Base-by-base conservation (phyloP, 2,329 filamentous ascomycete genomes). In the Fusarium sp. region DNA sequence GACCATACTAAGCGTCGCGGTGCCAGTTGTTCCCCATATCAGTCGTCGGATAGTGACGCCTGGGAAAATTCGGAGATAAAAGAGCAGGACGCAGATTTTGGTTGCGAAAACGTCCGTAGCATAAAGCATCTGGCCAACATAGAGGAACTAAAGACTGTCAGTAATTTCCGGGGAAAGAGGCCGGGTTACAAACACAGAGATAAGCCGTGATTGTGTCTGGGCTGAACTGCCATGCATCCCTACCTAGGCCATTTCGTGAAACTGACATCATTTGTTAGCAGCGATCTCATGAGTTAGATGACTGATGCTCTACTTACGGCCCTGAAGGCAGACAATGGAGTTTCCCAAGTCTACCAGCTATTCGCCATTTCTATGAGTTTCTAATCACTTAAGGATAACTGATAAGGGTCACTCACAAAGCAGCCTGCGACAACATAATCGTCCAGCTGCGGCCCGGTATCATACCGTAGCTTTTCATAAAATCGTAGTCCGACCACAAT, bases 61-160 rank as follows among this genome's bases (percentile, higher is more conserved):
- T 4, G 49, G 60, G 17, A 65, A 64, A 14, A 64, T 59, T n/a
- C 62, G 60, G 10, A 65, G 60, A 21, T 53, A 65, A 15, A 65
- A 60, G 1, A 59, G 48, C 1, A 58, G n/a, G 10, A 65, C 47
- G 4, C 49, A 49, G 9, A 64, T 45, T 6, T 65, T 65, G 17
- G 53, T 48, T 1, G 32, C 19, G 1, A 62, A 60, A 0, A 60
- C 36, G 0, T 64, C 54, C 2, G 60, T 40, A 9, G 62, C 61
- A 15, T 65, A 64, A 4, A 65, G 9, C 5, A 34, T 40, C 11
- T 63, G 58, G 7, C 53, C 38, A 1, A 51, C 19, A 28, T 55
- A 65, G 19, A 65, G 45, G 5, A 26, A 55, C 38, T 58, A 17
- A 17, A 7, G 7, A 30, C 1, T n/a, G n/a, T 58, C 21, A 56